Evolutionary conservation across 148 eudicot genomes (phyloP), one percentile per base, ranked within the genome.

Genomic region (Chenopodium suecicum): DNA sequence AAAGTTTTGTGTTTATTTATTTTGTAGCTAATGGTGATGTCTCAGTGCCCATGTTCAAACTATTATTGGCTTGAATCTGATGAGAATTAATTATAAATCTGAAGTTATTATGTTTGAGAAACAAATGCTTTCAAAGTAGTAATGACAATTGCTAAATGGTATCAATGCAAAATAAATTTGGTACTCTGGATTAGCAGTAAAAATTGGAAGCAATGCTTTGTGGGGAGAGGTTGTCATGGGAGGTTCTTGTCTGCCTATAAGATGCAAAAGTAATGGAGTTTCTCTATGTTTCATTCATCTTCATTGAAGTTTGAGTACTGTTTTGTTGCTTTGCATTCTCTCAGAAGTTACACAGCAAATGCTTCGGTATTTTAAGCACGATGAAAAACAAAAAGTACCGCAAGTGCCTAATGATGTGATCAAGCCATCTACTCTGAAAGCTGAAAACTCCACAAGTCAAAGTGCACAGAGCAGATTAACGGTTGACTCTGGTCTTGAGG

Each of bases 291-390:
- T 48, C 69, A 66, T 60, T 11, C 52, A 32, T 52, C 56, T 56
- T 58, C 50, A 67, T 50, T 74, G 29, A 69, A 29, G 16, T 67
- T 58, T 71, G 13, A 7, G 50, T 52, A 10, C 29, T 44, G 71
- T 66, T 44, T 76, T 65, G 13, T 75, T 44, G 47, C 73, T 74
- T 65, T 58, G 63, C 63, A 31, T 65, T 71, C 34, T 82, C 60
- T 77, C 93, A 91, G 96, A 86, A 76, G 92, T 89, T 79, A 86
- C 87, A 67, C 90, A 87, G 80, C 88, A 87, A 75, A 92, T 90
- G 92, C 86, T 80, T 77, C 77, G 80, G 23, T 82, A 85, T 85
- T 79, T 86, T 79, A 88, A 87, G 60, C 78, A 81, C 56, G 81
- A 75, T 48, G 85, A 46, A 72, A 88, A 86, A 69, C 89, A 76